Evolutionary conservation across 106 monocot genomes (phyloP).

Genomic region (Dendrobium officinale): DNA sequence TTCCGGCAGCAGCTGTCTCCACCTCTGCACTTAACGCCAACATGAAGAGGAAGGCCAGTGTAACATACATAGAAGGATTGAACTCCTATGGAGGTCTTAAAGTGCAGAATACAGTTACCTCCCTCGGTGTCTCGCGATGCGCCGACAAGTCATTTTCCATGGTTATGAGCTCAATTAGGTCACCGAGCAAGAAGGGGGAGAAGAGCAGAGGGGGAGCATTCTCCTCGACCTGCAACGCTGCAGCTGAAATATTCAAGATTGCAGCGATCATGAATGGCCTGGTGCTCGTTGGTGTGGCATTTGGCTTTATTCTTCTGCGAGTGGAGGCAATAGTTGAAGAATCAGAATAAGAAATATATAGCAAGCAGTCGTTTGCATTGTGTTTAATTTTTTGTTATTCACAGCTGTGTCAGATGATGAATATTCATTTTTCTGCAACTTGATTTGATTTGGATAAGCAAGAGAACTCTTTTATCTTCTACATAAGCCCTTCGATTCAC

Average conservation of each 20-base stretch:
- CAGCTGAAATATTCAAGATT: constrained; percentile 60
- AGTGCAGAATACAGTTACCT: constrained; percentile 7
- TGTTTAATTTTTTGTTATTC: background rate
- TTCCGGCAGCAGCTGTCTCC: constrained; percentile 7
- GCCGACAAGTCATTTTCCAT: constrained; percentile 9
- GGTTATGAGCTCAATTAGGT: constrained; percentile 26
- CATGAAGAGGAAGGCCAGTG: background rate
- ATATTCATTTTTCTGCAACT: background rate
- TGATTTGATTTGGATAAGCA: background rate
- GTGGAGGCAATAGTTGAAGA: constrained; percentile 46
- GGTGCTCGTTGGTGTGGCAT: constrained; percentile 57
- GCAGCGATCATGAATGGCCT: constrained; percentile 67
- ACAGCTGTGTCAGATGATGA: background rate
- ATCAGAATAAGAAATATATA: background rate
- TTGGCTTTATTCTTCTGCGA: constrained; percentile 64
- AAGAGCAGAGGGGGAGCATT: constrained; percentile 40
- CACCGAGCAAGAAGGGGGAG: constrained; percentile 5
- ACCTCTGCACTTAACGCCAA: background rate
- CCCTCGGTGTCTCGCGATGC: constrained; percentile 8
- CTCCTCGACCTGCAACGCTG: constrained; percentile 62
- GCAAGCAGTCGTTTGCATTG: no score
- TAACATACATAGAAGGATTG: constrained; percentile 13
- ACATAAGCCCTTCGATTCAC: background rate
- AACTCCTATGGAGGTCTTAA: constrained; percentile 22
- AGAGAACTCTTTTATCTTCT: background rate